Conservation (phyloP, 495 filamentous ascomycete genomes). For the Ramalina intermedia region DNA sequence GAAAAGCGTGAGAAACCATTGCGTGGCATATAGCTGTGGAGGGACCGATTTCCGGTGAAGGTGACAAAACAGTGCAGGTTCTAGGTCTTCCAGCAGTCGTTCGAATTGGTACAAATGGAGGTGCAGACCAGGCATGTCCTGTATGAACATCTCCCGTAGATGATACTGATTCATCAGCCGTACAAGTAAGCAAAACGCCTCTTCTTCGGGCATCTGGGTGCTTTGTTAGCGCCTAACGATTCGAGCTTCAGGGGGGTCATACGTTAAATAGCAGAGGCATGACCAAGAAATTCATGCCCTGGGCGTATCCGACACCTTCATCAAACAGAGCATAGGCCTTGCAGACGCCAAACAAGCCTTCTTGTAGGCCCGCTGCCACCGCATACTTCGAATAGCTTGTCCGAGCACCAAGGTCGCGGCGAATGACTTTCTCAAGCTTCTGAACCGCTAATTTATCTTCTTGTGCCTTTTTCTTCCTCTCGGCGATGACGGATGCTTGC, state of each 20-base stretch:
- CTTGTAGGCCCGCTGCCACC: constrained; percentile 75
- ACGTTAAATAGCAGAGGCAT: constrained; percentile 97
- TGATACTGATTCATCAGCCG: constrained; percentile 94
- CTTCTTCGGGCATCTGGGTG: constrained; percentile 81
- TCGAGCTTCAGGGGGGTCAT: constrained; percentile 20
- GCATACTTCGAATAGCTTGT: constrained; percentile 95
- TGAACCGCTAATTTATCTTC: constrained; percentile 54
- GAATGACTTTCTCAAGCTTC: constrained; percentile 85
- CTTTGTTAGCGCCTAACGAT: background rate
- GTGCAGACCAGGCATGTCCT: constrained; percentile 93
- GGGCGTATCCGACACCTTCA: constrained; percentile 87
- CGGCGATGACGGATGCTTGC: constrained; percentile 48
- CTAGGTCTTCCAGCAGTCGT: constrained; percentile 82
- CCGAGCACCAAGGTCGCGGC: constrained; percentile 73
- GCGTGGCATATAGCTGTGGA: constrained; percentile 88
- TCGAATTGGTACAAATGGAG: constrained; percentile 90
- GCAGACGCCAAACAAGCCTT: constrained; percentile 85
- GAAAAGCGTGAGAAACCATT: constrained; percentile 99
- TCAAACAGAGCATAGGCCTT: constrained; percentile 97
- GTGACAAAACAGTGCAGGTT: constrained; percentile 91
- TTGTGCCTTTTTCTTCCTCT: constrained; percentile 58
- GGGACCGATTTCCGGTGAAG: constrained; percentile 75
- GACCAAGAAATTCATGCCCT: constrained; percentile 96
- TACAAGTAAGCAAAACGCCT: constrained; percentile 87
- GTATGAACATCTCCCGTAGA: constrained; percentile 82